A percentile compares a stretch with the other conserved stretches of the same genome.
Conservation (phyloP, 495 filamentous ascomycete species). For the Beverwykella pulmonaria region DNA sequence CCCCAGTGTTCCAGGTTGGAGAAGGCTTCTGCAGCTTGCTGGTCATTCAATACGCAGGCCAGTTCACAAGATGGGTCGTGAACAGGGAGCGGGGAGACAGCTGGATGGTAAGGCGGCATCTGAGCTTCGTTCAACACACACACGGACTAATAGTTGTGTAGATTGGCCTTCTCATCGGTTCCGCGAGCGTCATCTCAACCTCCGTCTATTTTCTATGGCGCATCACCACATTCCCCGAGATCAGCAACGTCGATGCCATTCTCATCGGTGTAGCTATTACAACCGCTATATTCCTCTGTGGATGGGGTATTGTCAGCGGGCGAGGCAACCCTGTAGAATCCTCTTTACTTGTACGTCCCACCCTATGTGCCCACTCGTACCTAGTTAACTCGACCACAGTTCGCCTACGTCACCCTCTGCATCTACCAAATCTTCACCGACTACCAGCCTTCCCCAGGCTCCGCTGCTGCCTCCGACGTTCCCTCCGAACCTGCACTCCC, state of each 20-base stretch:
- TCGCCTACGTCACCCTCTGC: slow-evolving; percentile 95
- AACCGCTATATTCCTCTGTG: slow-evolving; percentile 86
- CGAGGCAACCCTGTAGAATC: slow-evolving; percentile 95
- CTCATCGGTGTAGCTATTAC: slow-evolving; percentile 91
- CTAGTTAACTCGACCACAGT: slow-evolving; percentile 44
- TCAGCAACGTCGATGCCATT: slow-evolving; percentile 90
- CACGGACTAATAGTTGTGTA: slow-evolving; percentile 48
- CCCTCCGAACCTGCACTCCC: slow-evolving; percentile 77
- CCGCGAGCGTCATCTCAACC: slow-evolving; percentile 87
- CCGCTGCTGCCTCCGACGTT: slow-evolving; percentile 57
- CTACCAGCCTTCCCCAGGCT: slow-evolving; percentile 71
- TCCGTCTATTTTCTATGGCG: slow-evolving; percentile 96
- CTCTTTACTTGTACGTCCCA: slow-evolving; percentile 65
- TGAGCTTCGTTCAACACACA: not conserved
- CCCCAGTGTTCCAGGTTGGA: slow-evolving; percentile 89
- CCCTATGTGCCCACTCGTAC: not conserved
- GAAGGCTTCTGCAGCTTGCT: slow-evolving; percentile 96
- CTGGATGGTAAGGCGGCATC: slow-evolving; percentile 79
- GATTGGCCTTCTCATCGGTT: slow-evolving; percentile 86
- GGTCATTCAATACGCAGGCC: slow-evolving; percentile 91
- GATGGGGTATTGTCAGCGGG: slow-evolving; percentile 92
- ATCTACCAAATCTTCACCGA: slow-evolving; percentile 99
- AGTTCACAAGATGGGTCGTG: slow-evolving; percentile 94
- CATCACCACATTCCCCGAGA: slow-evolving; percentile 87
- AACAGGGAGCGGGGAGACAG: slow-evolving; percentile 89